Base-by-base conservation (phyloP, 2,329 filamentous ascomycete genomes). In the Cytospora piceae region DNA sequence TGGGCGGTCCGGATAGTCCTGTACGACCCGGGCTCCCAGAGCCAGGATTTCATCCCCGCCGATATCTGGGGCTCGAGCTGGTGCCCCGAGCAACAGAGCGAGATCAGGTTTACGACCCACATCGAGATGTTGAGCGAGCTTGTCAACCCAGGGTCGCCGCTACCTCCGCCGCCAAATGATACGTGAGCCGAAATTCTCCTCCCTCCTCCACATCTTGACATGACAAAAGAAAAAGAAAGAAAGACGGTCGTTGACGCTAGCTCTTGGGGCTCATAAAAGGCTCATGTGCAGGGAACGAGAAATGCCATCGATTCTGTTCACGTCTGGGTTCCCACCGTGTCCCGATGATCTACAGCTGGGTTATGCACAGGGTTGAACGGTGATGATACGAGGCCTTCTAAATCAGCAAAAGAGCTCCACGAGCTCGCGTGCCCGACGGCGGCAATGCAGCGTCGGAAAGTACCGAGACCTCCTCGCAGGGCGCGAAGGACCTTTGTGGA, bases 1-100 rank as follows among this genome's bases (percentile, higher is more conserved):
- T 88, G 85, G 85, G 85, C 85, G 0, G 77, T 87, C 61, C 80
- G 83, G 12, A 85, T 88, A 57, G 85, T 84, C 5, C 74, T 87
- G n/a, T 84, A 83, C 73, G 84, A 87, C 54, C 80, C 82, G 49
- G 74, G 77, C 58, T 74, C 76, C 27, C 83, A 83, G 34, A 80
- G 81, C 24, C 42, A 57, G 12, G 74, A 76, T 59, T 76, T 79
- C 22, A 85, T 88, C 29, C 85, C 85, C 0, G 74, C 83, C 2
- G 83, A 86, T 6, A 75, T 87, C 17, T 87, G 85, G 85, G 85
- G 85, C 34, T 78, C 79, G 7, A 81, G 84, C 69, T 82, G 81
- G 75, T 76, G 72, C 68, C 77, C 72, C 66, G 72, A 74, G 20
- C 72, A 74, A 8, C 72, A 75, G 56, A 70, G 69, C 15, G 67